Evolutionary conservation across 768 basidiomycete genomes (phyloP).

Genomic region (Leccinum broughii): DNA sequence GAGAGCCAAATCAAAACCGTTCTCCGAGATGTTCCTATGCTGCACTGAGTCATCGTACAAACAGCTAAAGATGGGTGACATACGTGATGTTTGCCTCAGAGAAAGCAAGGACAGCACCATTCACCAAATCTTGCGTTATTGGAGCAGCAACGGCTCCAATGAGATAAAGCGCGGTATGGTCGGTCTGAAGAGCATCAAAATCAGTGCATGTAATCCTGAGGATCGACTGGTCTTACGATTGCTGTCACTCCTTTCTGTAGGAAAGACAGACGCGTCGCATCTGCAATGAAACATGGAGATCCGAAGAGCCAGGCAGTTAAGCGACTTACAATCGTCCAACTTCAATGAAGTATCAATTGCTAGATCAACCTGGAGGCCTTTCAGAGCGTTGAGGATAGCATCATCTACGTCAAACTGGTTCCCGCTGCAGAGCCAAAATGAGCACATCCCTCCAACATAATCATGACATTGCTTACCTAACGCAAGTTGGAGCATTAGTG

Average conservation of each 20-base stretch:
- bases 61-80: slow-evolving; percentile 9
- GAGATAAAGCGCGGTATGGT: slow-evolving; percentile 61
- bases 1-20: slow-evolving; percentile 63
- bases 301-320: not conserved
- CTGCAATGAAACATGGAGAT: slow-evolving; percentile 35
- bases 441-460: not conserved
- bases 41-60: slow-evolving; percentile 53
- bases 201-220: slow-evolving; percentile 7
- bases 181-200: slow-evolving; percentile 43
- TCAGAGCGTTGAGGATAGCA: slow-evolving; percentile 63
- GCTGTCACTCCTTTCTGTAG: slow-evolving; percentile 56
- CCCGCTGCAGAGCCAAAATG: slow-evolving; percentile 43
- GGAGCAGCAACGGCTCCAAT: slow-evolving; percentile 73
- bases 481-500: slow-evolving; percentile 52
- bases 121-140: slow-evolving; percentile 63
- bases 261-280: slow-evolving; percentile 57
- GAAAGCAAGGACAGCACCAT: slow-evolving; percentile 54
- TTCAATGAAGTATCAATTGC: slow-evolving; percentile 52
- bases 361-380: slow-evolving; percentile 59
- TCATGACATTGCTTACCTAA: slow-evolving; percentile 42
- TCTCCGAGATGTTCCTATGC: slow-evolving; percentile 53
- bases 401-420: slow-evolving; percentile 60
- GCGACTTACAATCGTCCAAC: slow-evolving; percentile 63
- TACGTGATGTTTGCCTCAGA: slow-evolving; percentile 59
- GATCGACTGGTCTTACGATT: slow-evolving; percentile 37